Base-by-base conservation (phyloP, 2,329 filamentous ascomycete species). In the Clonostachys solani region DNA sequence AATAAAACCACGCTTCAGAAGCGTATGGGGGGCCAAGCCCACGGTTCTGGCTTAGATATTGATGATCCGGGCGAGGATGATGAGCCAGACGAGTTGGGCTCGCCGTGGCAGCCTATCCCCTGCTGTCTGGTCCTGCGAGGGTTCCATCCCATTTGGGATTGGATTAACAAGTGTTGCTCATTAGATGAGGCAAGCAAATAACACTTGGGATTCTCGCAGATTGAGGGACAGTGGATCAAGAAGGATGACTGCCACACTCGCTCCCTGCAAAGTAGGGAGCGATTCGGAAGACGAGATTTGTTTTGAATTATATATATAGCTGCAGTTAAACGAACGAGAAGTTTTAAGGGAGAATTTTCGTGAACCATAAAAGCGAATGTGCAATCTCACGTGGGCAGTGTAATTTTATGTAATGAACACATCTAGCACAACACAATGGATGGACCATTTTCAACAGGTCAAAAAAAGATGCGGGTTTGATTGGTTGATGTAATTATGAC, bases 91-190 rank as follows among this genome's bases (percentile, higher is more conserved):
- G 81, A 81, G 60, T 79, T 74, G 72, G 72, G 59, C 58, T 54
- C 69, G 73, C 63, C 74, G 75, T 77, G 78, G 75, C 75, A 77
- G 77, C 78, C 75, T 78, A 80, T 78, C 78, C 81, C 80, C 82
- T 84, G 77, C 80, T 76, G 71, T 72, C 78, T 83, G 77, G 74
- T 80, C 77, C 77, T 80, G 69, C 64, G 60, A 62, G 65, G 57
- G 57, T 49, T 41, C n/a, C 43, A 38, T 49, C 23, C 16, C 23
- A 45, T 45, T 43, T 45, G 47, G 38, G 44, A 43, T 46, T 37
- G 42, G 23, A 34, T 34, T 16, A 40, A 29, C 23, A 29, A 29
- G 23, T 29, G 23, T 29, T 29, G 23, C 23, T 29, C 23, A 29
- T 29, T 29, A 10, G 40, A 18, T 5, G 40, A 15, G 19, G 13